Evolutionary conservation across 1,284 basidiomycete genomes (phyloP), one percentile per base, ranked within the genome.

Genomic region (Trichosporon sp.): DNA sequence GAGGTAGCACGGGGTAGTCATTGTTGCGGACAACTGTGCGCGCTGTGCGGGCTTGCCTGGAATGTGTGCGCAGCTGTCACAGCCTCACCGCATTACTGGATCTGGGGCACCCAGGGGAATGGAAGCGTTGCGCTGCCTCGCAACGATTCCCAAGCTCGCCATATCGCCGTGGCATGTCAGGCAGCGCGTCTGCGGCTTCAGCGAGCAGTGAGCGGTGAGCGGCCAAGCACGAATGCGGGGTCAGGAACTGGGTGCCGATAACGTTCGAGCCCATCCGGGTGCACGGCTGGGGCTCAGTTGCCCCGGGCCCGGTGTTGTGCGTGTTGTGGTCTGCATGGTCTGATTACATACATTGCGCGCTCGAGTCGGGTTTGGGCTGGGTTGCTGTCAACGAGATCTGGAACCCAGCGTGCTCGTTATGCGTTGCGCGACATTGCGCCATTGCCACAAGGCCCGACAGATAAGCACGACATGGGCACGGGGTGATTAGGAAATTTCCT

Each of bases 381-480:
- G n/a, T n/a, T n/a, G n/a, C n/a, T n/a, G n/a, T n/a, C n/a, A n/a
- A n/a, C n/a, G 25, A 19, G 4, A 29, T 54, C 49, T 54, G 49
- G 49, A 54, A 54, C 25, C 16, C 27, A 8, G 14, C 14, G 7
- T 8, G 49, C 27, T 13, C 27, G 19, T 44, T 16, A 19, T 37
- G 40, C 14, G 40, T 54, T 54, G 49, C 49, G 49, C 49, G 49
- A 54, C 49, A 54, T 54, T 54, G 49, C 49, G 49, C 49, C 49
- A 54, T 54, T 16, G 49, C 49, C 49, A 54, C 27, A 31, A 16
- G 19, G 49, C 25, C 6, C 14, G 14, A n/a, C 25, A 25, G 49
- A 54, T 54, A 54, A 54, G 49, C 49, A 54, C 49, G 49, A 54
- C 49, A 54, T 54, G 10, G 25, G 27, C 9, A 2, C 13, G 13